Base-by-base conservation (phyloP, 2,329 filamentous ascomycete genomes). In the Trichoderma asperellum region DNA sequence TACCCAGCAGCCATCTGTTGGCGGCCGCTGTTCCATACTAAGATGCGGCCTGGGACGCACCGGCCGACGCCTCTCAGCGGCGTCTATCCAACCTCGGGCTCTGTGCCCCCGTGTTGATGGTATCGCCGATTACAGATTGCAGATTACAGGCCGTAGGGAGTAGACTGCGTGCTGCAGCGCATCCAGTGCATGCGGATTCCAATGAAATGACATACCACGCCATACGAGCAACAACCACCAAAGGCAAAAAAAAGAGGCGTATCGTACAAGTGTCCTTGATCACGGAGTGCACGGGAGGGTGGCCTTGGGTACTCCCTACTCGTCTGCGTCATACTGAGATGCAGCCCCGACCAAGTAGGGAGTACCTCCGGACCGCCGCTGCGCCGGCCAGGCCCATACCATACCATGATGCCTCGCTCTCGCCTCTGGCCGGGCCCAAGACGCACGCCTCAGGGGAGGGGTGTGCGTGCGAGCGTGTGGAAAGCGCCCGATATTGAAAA, bases 21-120 rank as follows among this genome's bases (percentile, higher is more conserved):
- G 57, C 58, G 57, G 66, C 66, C 47, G 66, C 47, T 49, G 65
- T 52, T 68, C 24, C 32, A 47, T 55, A 32, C 24, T n/a, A 43
- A 43, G 40, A 11, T 57, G 4, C 27, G 43, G 29, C 21, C 21
- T 59, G 66, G 21, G 8, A 53, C 53, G 21, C 35, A 24, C 47
- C 47, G 68, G 56, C 68, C 56, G 55, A 67, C 64, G 64, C 64
- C 55, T 59, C 43, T 56, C 64, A 67, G 64, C 64, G 55, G 64
- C 53, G 55, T 65, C 62, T 57, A 24, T 49, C 47, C 47, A 24
- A 49, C 35, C 32, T 27, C 21, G 24, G 21, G 27, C 24, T 16
- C 52, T 55, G 61, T 64, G 61, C 61, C 52, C 61, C 37, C 61
- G 49, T 40, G 61, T 29, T 64, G 61, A 49, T 32, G 47, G 47